Evolutionary conservation across 345 rosid species (phyloP).

Genomic region (Eutrema japonicum): DNA sequence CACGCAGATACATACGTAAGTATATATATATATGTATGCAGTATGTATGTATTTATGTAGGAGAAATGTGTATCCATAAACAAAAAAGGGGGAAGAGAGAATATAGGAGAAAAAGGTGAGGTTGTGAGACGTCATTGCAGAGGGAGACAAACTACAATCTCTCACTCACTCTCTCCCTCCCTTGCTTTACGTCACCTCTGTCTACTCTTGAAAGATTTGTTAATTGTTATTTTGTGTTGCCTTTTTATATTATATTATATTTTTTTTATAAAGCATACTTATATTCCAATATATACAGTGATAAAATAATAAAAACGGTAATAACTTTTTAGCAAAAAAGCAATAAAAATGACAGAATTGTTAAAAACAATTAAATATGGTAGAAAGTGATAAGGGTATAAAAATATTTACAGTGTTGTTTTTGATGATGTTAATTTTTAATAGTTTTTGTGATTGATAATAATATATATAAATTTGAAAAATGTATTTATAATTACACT

Average conservation of each 20-base stretch:
- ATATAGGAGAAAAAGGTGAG: conserved; percentile 45
- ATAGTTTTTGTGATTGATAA: too few species aligned
- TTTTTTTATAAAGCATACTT: conserved; percentile 5
- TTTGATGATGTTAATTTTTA: too few species aligned
- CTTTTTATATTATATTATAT: conserved; percentile 4
- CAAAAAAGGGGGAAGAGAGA: conserved; percentile 29
- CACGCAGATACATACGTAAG: conserved; percentile 12
- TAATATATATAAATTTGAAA: too few species aligned
- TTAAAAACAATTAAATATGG: too few species aligned
- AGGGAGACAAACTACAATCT: conserved; percentile 46
- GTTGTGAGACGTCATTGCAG: conserved; percentile 46
- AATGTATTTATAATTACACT: too few species aligned
- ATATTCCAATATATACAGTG: neutral
- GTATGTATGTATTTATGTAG: neutral
- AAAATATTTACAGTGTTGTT: too few species aligned
- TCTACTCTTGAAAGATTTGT: conserved; percentile 42
- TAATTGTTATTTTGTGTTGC: conserved; percentile 43
- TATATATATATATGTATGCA: neutral
- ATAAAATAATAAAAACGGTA: neutral
- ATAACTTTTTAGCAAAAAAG: too few species aligned
- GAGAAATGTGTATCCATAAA: conserved; percentile 23
- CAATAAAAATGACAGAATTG: too few species aligned
- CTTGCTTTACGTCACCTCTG: conserved; percentile 50
- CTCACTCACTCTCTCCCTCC: conserved; percentile 34
- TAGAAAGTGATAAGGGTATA: too few species aligned